phyloP scores from a whole-genome alignment of 805 yeast genomes.

The Metschnikowia picachoensis region DNA sequence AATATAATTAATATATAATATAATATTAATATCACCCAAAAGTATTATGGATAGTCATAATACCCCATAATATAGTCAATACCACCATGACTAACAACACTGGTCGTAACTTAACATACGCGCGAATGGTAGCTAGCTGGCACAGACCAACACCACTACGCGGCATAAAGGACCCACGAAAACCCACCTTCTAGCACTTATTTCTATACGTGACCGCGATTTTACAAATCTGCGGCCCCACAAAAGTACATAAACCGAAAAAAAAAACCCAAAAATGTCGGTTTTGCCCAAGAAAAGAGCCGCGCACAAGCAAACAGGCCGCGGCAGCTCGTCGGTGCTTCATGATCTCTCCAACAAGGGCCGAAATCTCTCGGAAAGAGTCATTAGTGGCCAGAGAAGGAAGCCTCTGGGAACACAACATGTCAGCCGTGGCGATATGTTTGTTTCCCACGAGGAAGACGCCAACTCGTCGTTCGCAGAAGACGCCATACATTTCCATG shows the following conservation, averaged over 20 bases:
- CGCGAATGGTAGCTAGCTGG: no score
- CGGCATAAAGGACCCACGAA: neutral
- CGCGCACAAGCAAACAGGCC: slow-evolving; percentile 9
- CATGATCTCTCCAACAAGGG: slow-evolving; percentile 30
- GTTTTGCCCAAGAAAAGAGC: slow-evolving; percentile 27
- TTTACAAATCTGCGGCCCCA: no score
- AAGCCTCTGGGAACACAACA: slow-evolving; percentile 20
- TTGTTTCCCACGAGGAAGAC: slow-evolving; percentile 14
- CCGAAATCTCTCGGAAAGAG: slow-evolving; percentile 25
- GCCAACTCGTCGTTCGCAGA: slow-evolving; percentile 24
- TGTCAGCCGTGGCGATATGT: slow-evolving; percentile 20
- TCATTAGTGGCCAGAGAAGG: slow-evolving; percentile 17
- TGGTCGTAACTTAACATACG: no score
- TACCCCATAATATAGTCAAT: no score
- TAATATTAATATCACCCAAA: no score
- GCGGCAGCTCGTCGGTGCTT: slow-evolving; percentile 18
- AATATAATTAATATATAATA: no score
- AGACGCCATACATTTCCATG: slow-evolving; percentile 40
- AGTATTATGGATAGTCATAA: no score
- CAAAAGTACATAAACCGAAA: neutral
- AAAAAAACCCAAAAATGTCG: slow-evolving; percentile 5
- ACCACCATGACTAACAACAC: no score
- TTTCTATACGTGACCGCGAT: neutral
- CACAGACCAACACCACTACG: no score
- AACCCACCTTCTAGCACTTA: neutral